Evolutionary conservation across 2,329 filamentous ascomycete species (phyloP).

Genomic region (Talaromyces sp.): DNA sequence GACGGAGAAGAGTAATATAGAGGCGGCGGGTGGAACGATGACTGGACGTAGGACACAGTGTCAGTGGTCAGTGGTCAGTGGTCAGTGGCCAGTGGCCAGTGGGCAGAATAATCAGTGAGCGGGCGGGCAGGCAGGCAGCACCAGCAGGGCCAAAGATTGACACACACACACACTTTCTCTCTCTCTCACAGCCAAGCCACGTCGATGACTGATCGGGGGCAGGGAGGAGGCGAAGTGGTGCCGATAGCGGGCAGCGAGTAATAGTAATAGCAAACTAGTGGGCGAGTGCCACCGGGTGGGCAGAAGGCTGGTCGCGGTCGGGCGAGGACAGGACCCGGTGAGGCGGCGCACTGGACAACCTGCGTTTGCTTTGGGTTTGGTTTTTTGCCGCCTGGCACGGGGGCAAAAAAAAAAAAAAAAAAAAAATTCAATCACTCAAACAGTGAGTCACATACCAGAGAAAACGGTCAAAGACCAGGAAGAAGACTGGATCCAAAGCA

Average conservation of each 20-base stretch:
- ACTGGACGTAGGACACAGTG: neutral
- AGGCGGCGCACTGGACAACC: neutral
- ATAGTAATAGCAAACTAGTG: neutral
- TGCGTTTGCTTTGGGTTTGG: neutral
- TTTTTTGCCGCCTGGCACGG: neutral
- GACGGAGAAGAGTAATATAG: neutral
- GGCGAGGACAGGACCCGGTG: neutral
- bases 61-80: too few species aligned
- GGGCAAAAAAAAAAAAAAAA: neutral
- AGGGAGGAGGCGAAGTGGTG: neutral
- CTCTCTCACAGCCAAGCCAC: neutral
- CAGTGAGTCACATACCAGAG: neutral
- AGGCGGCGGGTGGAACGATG: neutral
- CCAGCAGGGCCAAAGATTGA: slow-evolving; percentile 16
- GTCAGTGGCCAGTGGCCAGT: too few species aligned
- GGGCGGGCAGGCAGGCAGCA: neutral
- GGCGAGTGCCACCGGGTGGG: neutral
- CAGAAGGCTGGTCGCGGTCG: neutral
- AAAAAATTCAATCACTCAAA: neutral
- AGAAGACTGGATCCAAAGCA: neutral
- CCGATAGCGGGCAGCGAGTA: neutral
- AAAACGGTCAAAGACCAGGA: neutral
- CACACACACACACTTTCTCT: too few species aligned
- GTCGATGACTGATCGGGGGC: neutral
- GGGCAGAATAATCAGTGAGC: too few species aligned